These are phyloP conservation scores for Nosema muscidifuracis DNA, from an alignment of 371 early-diverging fungal species.

Conservation along the genomic window DNA sequence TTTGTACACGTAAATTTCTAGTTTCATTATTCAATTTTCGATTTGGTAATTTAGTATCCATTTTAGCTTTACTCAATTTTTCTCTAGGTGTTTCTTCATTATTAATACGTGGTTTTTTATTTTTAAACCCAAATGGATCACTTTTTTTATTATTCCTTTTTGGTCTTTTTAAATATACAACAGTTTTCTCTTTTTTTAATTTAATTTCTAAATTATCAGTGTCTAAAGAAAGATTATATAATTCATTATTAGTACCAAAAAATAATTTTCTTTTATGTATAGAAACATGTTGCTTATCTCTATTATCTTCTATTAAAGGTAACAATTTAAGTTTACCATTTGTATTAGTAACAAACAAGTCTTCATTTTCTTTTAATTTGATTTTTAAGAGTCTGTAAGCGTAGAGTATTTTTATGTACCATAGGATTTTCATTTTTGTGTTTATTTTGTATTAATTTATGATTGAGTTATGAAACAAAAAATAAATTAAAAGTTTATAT, in stretches of 20 bases:
- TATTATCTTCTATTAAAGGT: background rate
- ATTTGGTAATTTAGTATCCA: background rate
- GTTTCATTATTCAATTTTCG: background rate
- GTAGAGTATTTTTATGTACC: background rate
- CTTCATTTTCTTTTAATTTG: constrained; percentile 16
- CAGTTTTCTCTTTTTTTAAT: background rate
- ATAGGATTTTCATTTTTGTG: background rate
- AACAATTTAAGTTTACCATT: constrained; percentile 3
- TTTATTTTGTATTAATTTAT: constrained; percentile 1
- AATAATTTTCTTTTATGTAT: constrained; percentile 33
- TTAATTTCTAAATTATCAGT: constrained; percentile 26
- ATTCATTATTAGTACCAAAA: constrained; percentile 20
- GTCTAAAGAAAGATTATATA: constrained; percentile 7
- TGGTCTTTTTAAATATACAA: background rate
- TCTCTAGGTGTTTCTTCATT: background rate
- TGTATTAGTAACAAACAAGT: constrained; percentile 15
- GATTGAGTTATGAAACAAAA: background rate
- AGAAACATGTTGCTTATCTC: constrained; percentile 11
- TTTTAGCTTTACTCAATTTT: background rate
- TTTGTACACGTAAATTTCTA: too few species aligned
- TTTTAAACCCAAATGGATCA: constrained; percentile 31
- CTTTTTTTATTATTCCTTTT: constrained; percentile 8
- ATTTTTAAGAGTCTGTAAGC: constrained; percentile 16
- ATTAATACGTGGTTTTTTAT: background rate
- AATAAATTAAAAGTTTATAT: too few species aligned